These are phyloP conservation scores for Torulaspora gathmanii DNA, from an alignment of 805 yeast genomes.

Conservation along the genomic window DNA sequence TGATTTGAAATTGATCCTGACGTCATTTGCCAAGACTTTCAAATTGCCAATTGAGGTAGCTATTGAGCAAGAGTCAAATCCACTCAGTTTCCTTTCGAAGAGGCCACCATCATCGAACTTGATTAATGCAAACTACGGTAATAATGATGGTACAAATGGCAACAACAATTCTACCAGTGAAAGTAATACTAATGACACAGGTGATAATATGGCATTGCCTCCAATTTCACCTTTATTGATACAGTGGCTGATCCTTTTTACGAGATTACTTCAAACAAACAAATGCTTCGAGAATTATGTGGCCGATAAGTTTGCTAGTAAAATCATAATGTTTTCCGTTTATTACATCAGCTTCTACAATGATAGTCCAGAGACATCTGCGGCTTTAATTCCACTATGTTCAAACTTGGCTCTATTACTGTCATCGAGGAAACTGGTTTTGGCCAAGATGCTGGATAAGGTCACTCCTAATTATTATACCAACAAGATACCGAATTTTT, in stretches of 20 bases:
- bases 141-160: not conserved
- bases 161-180: constrained; percentile 1
- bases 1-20: constrained; percentile 49
- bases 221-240: constrained; percentile 46
- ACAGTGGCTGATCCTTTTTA: constrained; percentile 58
- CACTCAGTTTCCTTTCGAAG: constrained; percentile 26
- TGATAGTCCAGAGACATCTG: constrained; percentile 15
- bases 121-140: constrained; percentile 6
- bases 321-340: constrained; percentile 49
- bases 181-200: not conserved
- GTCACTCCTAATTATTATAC: constrained; percentile 42
- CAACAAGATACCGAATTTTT: constrained; percentile 49
- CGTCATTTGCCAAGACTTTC: constrained; percentile 46
- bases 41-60: constrained; percentile 42
- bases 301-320: constrained; percentile 46
- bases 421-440: constrained; percentile 39
- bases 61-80: constrained; percentile 38
- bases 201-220: constrained; percentile 27
- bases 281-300: constrained; percentile 45
- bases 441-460: constrained; percentile 42
- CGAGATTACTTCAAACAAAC: constrained; percentile 79
- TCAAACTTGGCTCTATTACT: constrained; percentile 51
- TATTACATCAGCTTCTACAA: constrained; percentile 52
- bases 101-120: constrained; percentile 12
- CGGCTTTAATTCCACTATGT: constrained; percentile 45